Base-by-base conservation (phyloP, 2,329 filamentous ascomycete genomes). In the Stemphylium beticola region DNA sequence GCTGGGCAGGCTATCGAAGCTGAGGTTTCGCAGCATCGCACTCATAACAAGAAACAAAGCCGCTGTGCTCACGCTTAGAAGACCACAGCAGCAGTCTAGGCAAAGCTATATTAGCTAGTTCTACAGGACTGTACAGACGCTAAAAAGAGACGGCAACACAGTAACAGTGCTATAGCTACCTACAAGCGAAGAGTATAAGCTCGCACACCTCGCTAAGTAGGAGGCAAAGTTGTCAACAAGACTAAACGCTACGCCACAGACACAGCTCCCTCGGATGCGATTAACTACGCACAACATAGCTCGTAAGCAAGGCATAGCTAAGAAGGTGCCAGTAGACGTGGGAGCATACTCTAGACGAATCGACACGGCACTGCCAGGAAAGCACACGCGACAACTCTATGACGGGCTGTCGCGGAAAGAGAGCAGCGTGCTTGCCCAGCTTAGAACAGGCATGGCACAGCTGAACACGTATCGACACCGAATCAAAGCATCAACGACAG, bases 151-250 rank as follows among this genome's bases (percentile, higher is more conserved):
- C n/a, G n/a, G n/a, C n/a, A n/a, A n/a, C n/a, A n/a, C 20, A 22
- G 20, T 22, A 22, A 22, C 6, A 22, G 20, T 22, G 6, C 20
- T 22, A 41, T 57, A 42, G 53, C 53, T 57, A 38, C 53, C 49
- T 20, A 33, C 38, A 49, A 57, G 53, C 53, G 38, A 57, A 57
- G 53, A 52, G 40, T 49, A 48, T 43, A 43, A 57, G 36, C 53
- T 52, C 49, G 48, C 49, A 46, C 22, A 36, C 17, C 40, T 50
- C 26, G 46, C 52, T 18, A 55, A 55, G 46, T 40, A 42, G 34
- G 42, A 55, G 46, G 52, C 46, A 44, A 55, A 55, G 46, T 31
- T 14, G 14, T 38, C 33, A 45, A 55, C 33, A 12, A 55, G 53
- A 41, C 47, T 17, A 17, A 47, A 42, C 20, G 17, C 53, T 12